Evolutionary conservation across 1,284 basidiomycete genomes (phyloP), one percentile per base, ranked within the genome.

Genomic region (Athelia psychrophila): DNA sequence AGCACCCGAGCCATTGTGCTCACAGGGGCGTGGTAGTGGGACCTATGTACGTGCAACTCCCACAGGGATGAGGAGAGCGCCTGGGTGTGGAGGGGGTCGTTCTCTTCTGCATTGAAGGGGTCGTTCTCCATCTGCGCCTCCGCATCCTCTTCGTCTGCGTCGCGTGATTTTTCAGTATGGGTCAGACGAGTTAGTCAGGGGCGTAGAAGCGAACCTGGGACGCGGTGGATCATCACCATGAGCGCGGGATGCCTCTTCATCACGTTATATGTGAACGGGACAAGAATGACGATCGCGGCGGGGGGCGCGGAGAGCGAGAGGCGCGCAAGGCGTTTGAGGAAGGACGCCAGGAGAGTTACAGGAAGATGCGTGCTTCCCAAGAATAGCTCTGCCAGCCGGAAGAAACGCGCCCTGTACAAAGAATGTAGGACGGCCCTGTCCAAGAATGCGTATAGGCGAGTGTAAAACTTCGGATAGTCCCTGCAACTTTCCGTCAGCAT

Each of bases 391-490:
- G 90, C 83, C 58, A 99, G 77, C 36, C 96, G 84, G 80, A 99
- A 95, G 74, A 99, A 99, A 32, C 96, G 84, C 1, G 96, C 89
- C 12, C 96, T 83, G 65, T 98, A 91, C 63, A 92, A 94, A 54
- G 93, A 82, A 65, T 99, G 96, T 20, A 99, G 79, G 2, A 98
- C 81, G 24, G 94, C 83, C 16, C 86, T 77, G 64, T 94, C 89
- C 12, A 99, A 78, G 64, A 98, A 91, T 1, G 84, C 81, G 62
- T 99, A 99, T 2, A 99, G 78, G n/a, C 89, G 84, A 3, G 86
- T 90, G 75, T 98, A 99, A 72, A 99, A 98, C 9, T 86, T 87
- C 3, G 97, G 96, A 64, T 97, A 98, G 66, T 98, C 95, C 27
- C 93, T 95, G 53, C 20, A 47, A 32, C 33, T 18, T 15, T 24